These are phyloP conservation scores for Neonothopanus nambi DNA, from an alignment of 1,284 basidiomycete genomes.

Conservation along the genomic window DNA sequence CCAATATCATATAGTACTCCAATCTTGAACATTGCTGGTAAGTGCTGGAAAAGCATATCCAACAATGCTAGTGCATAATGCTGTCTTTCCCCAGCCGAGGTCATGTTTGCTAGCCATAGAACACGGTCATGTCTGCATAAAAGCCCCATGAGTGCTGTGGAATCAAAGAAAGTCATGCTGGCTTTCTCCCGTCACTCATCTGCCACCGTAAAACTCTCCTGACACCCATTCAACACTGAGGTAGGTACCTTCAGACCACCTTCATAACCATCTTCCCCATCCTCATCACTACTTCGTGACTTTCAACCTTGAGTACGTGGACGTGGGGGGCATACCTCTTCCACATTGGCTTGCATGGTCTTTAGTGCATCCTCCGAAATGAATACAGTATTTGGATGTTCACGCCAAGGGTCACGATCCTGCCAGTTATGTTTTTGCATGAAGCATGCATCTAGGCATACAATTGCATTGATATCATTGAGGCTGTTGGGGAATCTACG, in stretches of 20 bases:
- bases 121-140: constrained; percentile 33
- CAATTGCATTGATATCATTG: constrained; percentile 3
- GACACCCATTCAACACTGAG: constrained; percentile 31
- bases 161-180: constrained; percentile 18
- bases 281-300: no score
- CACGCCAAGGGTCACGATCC: constrained; percentile 4
- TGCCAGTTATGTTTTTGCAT: constrained; percentile 17
- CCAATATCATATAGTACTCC: constrained; percentile 8
- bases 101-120: constrained; percentile 32
- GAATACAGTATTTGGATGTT: constrained; percentile 18
- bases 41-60: constrained; percentile 20
- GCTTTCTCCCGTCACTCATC: constrained; percentile 27
- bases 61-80: constrained; percentile 27
- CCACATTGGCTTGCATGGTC: constrained; percentile 11
- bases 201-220: constrained; percentile 35
- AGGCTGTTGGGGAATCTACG: constrained; percentile 20
- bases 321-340: constrained; percentile 1
- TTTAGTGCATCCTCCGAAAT: constrained; percentile 15
- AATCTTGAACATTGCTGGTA: constrained; percentile 11
- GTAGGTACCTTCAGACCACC: constrained; percentile 21
- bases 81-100: constrained; percentile 30
- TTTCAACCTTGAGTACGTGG: constrained; percentile 17
- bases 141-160: constrained; percentile 25
- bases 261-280: constrained; percentile 4
- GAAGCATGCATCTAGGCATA: constrained; percentile 18